Evolutionary conservation across 2,329 filamentous ascomycete species (phyloP), one percentile per base, ranked within the genome.

Genomic region (Cryphonectria naterciae): DNA sequence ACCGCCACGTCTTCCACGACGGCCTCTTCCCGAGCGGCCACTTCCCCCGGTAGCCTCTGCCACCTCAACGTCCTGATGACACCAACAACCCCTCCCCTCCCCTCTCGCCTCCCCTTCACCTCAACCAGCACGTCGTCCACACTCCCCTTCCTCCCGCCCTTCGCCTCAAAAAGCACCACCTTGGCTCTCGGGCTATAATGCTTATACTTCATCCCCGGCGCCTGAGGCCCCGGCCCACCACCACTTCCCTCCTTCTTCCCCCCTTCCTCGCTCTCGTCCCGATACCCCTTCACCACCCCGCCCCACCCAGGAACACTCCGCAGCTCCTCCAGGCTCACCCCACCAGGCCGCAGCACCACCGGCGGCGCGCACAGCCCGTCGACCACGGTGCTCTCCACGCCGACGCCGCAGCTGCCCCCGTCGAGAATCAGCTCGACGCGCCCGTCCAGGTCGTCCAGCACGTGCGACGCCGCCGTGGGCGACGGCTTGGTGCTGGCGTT

Each of bases 151-250:
- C 72, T 75, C 17, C 72, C 73, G 79, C 78, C 82, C 52, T 77
- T 80, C 37, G 87, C 81, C 79, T 97, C 93, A 78, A 94, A 97
- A 1, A 98, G 84, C 19, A 97, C 84, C 2, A 99, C 95, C 62
- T 87, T 89, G 1, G 96, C 97, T 79, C 91, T 93, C 0, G 96
- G 96, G 60, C 95, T 97, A 78, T 99, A 99, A 79, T 99, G 96
- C 78, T 96, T 93, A 80, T 99, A 99, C 82, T 99, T 99, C 96
- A 99, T 99, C 0, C 96, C 96, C 0, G 96, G 96, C 0, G 96
- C 96, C 70, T 93, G 87, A 0, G 96, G 96, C 13, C 87, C 86
- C n/a, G 73, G 72, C 0, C 79, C 67, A n/a, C 46, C 41, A 22
- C 43, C 43, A 19, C 28, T 32, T 4, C 43, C 43, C 5, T 46